Evolutionary conservation across 2,329 filamentous ascomycete genomes (phyloP), one percentile per base, ranked within the genome.

Genomic region (Tolypocladium pustulatum): DNA sequence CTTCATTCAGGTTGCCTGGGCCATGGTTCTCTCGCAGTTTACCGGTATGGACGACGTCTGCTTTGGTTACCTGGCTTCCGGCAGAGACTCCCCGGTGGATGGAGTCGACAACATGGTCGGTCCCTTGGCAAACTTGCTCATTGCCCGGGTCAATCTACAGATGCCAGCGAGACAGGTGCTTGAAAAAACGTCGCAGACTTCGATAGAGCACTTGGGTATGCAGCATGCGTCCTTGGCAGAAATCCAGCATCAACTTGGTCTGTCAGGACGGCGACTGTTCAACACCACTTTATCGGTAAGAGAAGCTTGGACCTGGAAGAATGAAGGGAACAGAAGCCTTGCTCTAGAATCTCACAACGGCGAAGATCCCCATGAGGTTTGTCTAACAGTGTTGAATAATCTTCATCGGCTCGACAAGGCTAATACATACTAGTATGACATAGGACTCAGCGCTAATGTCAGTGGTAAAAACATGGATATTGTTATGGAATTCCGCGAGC

Each of bases 91-190:
- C 4, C 75, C 78, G 1, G 69, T 84, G 0, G 68, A 72, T 2
- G 73, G 75, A 0, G 76, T 83, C 13, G 72, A 77, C 2, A 71
- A 76, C 3, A 75, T 79, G 1, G 73, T 80, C 13, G 81, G 82
- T 0, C 72, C 75, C 12, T 79, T 82, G 54, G 78, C 83, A 60
- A 82, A 81, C 57, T 81, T 83, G 75, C 72, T 84, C 3, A 76
- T 80, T 53, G 81, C 76, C 59, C 74, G 76, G 7, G 69, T 81
- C 4, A 65, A 70, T 58, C 62, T 78, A 32, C 32, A 27, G 46
- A 43, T 40, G 58, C 68, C 54, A 57, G 43, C 52, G 51, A 56
- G 57, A 68, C 72, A 77, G 13, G 66, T 75, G 0, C 68, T 80
- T 0, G 73, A 75, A 36, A 68, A 68, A 13, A 70, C 80, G 0